phyloP scores from a whole-genome alignment of 2,329 filamentous ascomycete genomes.

The Colletotrichum horii region DNA sequence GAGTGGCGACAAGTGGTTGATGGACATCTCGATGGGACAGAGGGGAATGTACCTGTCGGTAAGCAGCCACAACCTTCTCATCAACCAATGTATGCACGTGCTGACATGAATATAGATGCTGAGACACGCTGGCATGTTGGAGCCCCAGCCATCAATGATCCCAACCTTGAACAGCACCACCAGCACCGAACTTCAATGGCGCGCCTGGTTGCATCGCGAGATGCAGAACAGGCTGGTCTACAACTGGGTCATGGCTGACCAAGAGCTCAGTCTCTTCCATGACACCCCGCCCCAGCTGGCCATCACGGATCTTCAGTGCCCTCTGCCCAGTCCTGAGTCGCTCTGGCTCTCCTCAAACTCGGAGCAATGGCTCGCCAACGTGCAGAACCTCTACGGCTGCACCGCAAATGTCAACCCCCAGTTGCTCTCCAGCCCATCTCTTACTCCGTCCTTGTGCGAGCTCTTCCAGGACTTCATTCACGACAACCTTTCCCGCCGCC shows the following conservation, averaged over 20 bases:
- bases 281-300: constrained; percentile 68
- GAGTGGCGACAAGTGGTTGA: constrained; percentile 80
- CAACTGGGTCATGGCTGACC: constrained; percentile 77
- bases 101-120: constrained; percentile 57
- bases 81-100: not conserved
- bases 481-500: constrained; percentile 61
- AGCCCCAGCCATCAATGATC: constrained; percentile 51
- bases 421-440: constrained; percentile 52
- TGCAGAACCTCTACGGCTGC: constrained; percentile 64
- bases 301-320: constrained; percentile 67
- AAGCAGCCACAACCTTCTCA: constrained; percentile 28
- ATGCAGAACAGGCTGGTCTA: constrained; percentile 72
- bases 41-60: constrained; percentile 74
- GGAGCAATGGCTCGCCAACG: constrained; percentile 62
- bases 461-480: constrained; percentile 73
- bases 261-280: constrained; percentile 72
- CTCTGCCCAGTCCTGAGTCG: constrained; percentile 65
- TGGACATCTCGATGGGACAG: constrained; percentile 79
- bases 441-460: constrained; percentile 65
- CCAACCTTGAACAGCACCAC: constrained; percentile 47
- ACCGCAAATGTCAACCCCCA: constrained; percentile 54
- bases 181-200: constrained; percentile 60
- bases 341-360: constrained; percentile 67
- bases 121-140: constrained; percentile 71
- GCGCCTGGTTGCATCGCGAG: constrained; percentile 69